phyloP scores from a whole-genome alignment of 306 rosid species.

The Pachyrhizus erosus region DNA sequence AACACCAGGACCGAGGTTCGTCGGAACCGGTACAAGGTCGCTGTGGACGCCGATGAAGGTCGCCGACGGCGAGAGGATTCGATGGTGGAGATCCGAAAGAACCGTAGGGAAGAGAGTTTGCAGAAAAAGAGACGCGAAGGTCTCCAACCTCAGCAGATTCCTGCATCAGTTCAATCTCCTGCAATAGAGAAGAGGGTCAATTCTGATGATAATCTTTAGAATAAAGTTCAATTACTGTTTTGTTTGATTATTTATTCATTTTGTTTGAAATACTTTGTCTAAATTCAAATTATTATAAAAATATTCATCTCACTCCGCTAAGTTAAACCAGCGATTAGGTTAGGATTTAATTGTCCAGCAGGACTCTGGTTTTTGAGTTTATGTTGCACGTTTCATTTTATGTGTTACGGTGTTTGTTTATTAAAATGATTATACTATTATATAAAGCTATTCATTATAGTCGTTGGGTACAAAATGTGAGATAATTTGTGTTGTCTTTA shows the following conservation, averaged over 20 bases:
- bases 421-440: background rate
- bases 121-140: conserved; percentile 93
- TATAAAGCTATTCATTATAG: background rate
- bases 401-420: background rate
- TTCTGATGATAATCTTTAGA: background rate
- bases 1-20: conserved; percentile 80
- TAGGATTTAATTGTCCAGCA: background rate
- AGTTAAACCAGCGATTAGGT: background rate
- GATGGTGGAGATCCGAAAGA: conserved; percentile 92
- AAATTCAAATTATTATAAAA: background rate
- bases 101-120: conserved; percentile 80
- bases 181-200: conserved; percentile 41
- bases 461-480: background rate
- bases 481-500: background rate
- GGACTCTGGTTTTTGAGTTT: conserved; percentile 7
- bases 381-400: background rate
- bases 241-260: background rate
- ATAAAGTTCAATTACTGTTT: background rate
- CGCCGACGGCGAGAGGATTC: conserved; percentile 85
- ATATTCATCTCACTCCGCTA: background rate
- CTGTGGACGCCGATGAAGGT: conserved; percentile 91
- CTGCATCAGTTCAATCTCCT: conserved; percentile 35
- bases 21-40: conserved; percentile 88
- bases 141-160: conserved; percentile 58
- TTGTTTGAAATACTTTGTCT: background rate